phyloP scores from a whole-genome alignment of 345 rosid genomes.

The Hypericum perforatum region DNA sequence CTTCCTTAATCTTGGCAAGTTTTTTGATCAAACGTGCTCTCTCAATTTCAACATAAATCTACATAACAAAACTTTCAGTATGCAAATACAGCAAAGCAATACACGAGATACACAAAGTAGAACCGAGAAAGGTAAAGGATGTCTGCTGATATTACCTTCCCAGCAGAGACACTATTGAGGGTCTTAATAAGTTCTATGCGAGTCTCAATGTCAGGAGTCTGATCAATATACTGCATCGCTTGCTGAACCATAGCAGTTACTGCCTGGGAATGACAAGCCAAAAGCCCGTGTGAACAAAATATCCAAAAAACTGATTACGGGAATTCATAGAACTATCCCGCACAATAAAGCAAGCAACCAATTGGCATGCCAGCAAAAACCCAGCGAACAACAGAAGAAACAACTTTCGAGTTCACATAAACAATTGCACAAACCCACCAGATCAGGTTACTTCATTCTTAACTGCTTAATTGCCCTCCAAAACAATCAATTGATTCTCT shows the following conservation, averaged over 20 bases:
- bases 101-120: neutral
- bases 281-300: neutral
- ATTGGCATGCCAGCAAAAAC: too few species aligned
- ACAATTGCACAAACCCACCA: too few species aligned
- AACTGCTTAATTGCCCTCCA: too few species aligned
- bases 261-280: conserved; percentile 37
- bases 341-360: too few species aligned
- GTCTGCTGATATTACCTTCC: conserved; percentile 47
- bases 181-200: conserved; percentile 84
- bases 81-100: neutral
- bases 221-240: conserved; percentile 88
- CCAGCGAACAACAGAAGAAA: too few species aligned
- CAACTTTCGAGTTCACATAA: too few species aligned
- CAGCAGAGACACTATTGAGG: conserved; percentile 71
- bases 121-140: neutral
- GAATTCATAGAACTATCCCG: too few species aligned
- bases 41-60: conserved; percentile 94
- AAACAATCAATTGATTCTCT: too few species aligned
- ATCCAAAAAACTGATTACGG: too few species aligned
- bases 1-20: conserved; percentile 90
- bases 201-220: conserved; percentile 86
- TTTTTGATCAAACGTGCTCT: conserved; percentile 83
- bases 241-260: conserved; percentile 97
- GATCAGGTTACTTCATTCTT: too few species aligned
- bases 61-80: conserved; percentile 8